phyloP scores from a whole-genome alignment of 352 stramenopile genomes.

The Globisporangium yorkense region DNA sequence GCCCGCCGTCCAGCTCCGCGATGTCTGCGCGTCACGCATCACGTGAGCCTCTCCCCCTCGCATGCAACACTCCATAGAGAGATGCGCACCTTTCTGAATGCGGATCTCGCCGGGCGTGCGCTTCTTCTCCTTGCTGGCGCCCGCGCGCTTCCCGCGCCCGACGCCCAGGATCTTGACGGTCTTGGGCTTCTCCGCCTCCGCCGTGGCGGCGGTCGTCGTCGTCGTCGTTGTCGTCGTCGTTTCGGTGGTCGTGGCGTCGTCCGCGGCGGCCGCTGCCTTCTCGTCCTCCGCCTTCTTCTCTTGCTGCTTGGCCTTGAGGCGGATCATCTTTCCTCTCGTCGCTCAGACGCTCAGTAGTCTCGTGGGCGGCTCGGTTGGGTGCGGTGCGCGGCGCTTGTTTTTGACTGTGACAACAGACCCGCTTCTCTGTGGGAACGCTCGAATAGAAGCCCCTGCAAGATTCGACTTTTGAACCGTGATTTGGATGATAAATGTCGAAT shows the following conservation, averaged over 20 bases:
- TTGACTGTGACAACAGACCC: not conserved
- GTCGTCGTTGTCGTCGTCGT: conserved; percentile 13
- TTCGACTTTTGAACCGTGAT: too few relatives aligned
- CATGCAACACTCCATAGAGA: not conserved
- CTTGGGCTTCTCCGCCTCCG: conserved; percentile 54
- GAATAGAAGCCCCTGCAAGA: not conserved
- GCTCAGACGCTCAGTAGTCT: not conserved
- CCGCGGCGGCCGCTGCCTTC: conserved; percentile 24
- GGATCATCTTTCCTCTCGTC: conserved; percentile 39
- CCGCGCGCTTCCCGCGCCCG: conserved; percentile 63
- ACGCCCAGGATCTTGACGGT: conserved; percentile 81
- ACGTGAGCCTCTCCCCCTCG: not conserved
- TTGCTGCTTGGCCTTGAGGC: conserved; percentile 80
- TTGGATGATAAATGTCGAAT: too few relatives aligned
- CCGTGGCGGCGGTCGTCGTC: conserved; percentile 10
- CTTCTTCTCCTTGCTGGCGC: conserved; percentile 84
- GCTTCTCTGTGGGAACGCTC: not conserved
- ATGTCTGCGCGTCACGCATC: conserved; percentile 75
- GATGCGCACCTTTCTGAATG: conserved; percentile 94
- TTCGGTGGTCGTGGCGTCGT: conserved; percentile 6
- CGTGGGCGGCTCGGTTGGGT: not conserved
- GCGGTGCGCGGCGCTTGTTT: not conserved
- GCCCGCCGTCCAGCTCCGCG: conserved; percentile 96
- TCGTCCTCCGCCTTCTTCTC: conserved; percentile 84
- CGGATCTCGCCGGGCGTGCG: conserved; percentile 96